These are phyloP conservation scores for Daldinia childiae DNA, from an alignment of 495 filamentous ascomycete species.

Conservation along the genomic window DNA sequence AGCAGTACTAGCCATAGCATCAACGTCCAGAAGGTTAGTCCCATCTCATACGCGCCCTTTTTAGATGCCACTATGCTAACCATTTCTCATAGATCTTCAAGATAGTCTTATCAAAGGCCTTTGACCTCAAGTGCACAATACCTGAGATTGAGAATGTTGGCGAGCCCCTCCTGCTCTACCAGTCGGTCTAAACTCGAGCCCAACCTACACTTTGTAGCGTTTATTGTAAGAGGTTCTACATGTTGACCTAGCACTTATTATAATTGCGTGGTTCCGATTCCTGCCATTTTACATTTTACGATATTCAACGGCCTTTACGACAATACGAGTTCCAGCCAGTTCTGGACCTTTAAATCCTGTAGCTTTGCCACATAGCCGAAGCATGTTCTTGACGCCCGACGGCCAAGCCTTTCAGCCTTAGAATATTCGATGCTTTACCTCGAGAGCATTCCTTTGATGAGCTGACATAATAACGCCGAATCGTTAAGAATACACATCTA, in stretches of 20 bases:
- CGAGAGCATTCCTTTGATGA: conserved; percentile 5
- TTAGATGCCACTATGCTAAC: conserved; percentile 25
- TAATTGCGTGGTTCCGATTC: conserved; percentile 45
- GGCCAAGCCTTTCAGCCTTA: background rate
- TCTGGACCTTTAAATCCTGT: conserved; percentile 7
- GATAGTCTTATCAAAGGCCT: conserved; percentile 97
- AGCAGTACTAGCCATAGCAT: conserved; percentile 99
- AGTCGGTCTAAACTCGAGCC: conserved; percentile 66
- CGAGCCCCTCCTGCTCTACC: conserved; percentile 94
- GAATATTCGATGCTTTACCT: conserved; percentile 9
- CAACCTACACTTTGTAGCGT: conserved; percentile 7
- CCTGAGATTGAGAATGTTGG: conserved; percentile 98
- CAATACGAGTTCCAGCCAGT: conserved; percentile 14
- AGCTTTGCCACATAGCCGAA: conserved; percentile 10
- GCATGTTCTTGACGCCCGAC: conserved; percentile 14
- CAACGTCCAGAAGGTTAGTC: conserved; percentile 94
- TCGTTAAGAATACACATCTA: conserved; percentile 26
- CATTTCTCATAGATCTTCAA: conserved; percentile 84
- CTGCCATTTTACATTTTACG: conserved; percentile 24
- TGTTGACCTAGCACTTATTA: conserved; percentile 46
- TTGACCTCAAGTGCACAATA: conserved; percentile 98
- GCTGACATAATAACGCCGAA: conserved; percentile 4
- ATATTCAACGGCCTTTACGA: conserved; percentile 39
- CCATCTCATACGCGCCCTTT: background rate
- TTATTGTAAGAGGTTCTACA: conserved; percentile 17